A percentile compares a stretch with the other conserved stretches of the same genome.
phyloP scores from a whole-genome alignment of 164 flowering plant genomes.

The Kingdonia uniflora region DNA sequence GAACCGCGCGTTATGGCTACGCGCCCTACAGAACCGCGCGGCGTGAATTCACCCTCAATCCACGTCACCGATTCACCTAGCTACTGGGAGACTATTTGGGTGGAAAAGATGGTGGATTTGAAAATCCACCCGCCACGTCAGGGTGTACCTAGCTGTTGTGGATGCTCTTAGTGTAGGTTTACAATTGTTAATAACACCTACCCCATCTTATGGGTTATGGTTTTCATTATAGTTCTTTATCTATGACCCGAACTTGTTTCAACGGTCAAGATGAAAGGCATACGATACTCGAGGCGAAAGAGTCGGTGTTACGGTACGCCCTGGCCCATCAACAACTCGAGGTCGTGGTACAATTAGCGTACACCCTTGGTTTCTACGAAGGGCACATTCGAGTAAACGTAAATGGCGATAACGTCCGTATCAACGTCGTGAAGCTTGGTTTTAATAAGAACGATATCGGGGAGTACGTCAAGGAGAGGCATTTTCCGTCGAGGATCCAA shows the following conservation, averaged over 20 bases:
- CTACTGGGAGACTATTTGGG: too few relatives aligned
- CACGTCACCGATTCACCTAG: too few relatives aligned
- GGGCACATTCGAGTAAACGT: slow-evolving; percentile 45
- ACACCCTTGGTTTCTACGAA: slow-evolving; percentile 34
- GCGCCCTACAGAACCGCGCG: too few relatives aligned
- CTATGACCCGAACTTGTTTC: slow-evolving; percentile 32
- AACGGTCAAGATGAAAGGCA: slow-evolving; percentile 7
- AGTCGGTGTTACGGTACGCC: slow-evolving; percentile 52
- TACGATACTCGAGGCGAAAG: slow-evolving; percentile 37
- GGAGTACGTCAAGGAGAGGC: slow-evolving; percentile 33
- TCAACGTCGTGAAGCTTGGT: slow-evolving; percentile 60
- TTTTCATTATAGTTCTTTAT: slow-evolving; percentile 41
- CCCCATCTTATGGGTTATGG: slow-evolving; percentile 47
- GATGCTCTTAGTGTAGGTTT: slow-evolving; percentile 44
- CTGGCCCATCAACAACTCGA: slow-evolving; percentile 84
- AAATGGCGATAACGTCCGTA: slow-evolving; percentile 64
- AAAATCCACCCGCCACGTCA: too few relatives aligned
- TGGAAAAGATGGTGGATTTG: too few relatives aligned
- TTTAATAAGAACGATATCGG: slow-evolving; percentile 28
- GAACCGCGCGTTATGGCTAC: too few relatives aligned
- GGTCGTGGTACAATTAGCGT: slow-evolving; percentile 65
- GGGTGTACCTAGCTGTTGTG: too few relatives aligned
- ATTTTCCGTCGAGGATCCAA: slow-evolving; percentile 54
- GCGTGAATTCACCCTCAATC: too few relatives aligned
- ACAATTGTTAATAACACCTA: slow-evolving; percentile 9